Evolutionary conservation across 1,284 basidiomycete genomes (phyloP).

Genomic region (Cystobasidiaceae sp.): DNA sequence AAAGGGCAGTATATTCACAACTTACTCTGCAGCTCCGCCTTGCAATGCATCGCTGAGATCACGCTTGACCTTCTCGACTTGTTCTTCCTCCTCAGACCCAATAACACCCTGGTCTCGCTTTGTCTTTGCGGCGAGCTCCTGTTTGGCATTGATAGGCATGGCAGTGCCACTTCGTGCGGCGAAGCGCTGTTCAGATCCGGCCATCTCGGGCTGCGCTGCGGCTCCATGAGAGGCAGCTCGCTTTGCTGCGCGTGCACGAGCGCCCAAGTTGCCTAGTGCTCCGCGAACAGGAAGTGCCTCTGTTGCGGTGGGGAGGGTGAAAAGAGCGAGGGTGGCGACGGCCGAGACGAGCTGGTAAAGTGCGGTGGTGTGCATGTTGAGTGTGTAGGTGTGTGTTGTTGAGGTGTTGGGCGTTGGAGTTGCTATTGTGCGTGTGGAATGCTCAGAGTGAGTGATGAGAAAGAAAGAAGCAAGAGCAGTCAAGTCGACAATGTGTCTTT

Average conservation of each 20-base stretch:
- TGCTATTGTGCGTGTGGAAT: background rate
- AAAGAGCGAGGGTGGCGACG: slow-evolving; percentile 24
- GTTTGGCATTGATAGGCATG: background rate
- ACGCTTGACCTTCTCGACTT: background rate
- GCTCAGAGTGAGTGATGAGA: background rate
- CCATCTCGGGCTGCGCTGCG: background rate
- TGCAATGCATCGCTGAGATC: too few species aligned
- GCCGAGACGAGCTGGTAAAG: slow-evolving; percentile 25
- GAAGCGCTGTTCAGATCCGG: too few species aligned
- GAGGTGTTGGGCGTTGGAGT: background rate
- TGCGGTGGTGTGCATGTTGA: slow-evolving; percentile 22
- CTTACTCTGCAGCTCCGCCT: too few species aligned
- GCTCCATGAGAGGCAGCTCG: slow-evolving; percentile 13
- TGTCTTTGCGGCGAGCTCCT: too few species aligned
- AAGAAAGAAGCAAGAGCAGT: background rate
- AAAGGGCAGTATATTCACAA: too few species aligned
- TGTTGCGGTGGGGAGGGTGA: slow-evolving; percentile 12
- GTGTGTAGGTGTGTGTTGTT: background rate
- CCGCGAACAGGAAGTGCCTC: slow-evolving; percentile 27
- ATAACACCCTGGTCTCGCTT: background rate
- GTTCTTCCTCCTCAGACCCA: background rate
- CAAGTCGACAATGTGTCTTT: background rate
- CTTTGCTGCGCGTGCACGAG: slow-evolving; percentile 21
- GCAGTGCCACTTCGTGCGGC: too few species aligned
- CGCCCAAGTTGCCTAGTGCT: slow-evolving; percentile 20